Percentiles rank a stretch among this genome's conserved stretches.
These are phyloP conservation scores for Penicillium expansum DNA, from an alignment of 2,329 filamentous ascomycete species.

Conservation along the genomic window DNA sequence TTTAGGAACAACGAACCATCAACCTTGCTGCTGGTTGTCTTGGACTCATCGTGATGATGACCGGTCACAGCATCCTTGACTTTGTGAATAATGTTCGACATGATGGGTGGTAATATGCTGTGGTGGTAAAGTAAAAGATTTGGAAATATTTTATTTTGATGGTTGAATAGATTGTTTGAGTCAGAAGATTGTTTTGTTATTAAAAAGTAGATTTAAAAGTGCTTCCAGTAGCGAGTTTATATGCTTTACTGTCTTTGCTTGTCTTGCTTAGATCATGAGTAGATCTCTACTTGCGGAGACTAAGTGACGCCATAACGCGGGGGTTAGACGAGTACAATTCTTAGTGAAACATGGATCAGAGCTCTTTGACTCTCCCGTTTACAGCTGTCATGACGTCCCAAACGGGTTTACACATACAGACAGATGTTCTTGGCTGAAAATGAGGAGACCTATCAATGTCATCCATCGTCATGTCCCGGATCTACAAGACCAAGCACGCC, in stretches of 20 bases:
- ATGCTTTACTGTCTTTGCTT: slow-evolving; percentile 2
- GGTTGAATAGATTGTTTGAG: neutral
- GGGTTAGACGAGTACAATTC: neutral
- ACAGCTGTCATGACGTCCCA: slow-evolving; percentile 18
- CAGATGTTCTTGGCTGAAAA: neutral
- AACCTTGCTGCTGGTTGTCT: slow-evolving; percentile 11
- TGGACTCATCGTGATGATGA: slow-evolving; percentile 29
- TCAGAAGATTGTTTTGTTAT: neutral
- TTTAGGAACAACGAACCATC: slow-evolving; percentile 10
- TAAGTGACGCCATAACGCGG: slow-evolving; percentile 21
- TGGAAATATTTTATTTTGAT: neutral
- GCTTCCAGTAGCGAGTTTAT: slow-evolving; percentile 3
- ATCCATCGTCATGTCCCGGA: slow-evolving; percentile 18
- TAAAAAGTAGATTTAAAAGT: neutral
- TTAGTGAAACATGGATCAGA: neutral
- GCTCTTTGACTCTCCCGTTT: neutral
- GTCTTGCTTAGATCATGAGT: neutral
- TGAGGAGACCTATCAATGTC: slow-evolving; percentile 11
- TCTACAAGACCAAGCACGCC: slow-evolving; percentile 6
- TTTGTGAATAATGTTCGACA: slow-evolving; percentile 49
- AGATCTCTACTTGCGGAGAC: neutral
- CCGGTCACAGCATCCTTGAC: slow-evolving; percentile 47
- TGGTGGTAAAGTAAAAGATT: neutral
- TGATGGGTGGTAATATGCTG: slow-evolving; percentile 28
- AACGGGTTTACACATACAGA: neutral